Percentiles rank a stretch among this genome's conserved stretches.
phyloP scores from a whole-genome alignment of 352 stramenopile genomes.

The Lagenidium giganteum region DNA sequence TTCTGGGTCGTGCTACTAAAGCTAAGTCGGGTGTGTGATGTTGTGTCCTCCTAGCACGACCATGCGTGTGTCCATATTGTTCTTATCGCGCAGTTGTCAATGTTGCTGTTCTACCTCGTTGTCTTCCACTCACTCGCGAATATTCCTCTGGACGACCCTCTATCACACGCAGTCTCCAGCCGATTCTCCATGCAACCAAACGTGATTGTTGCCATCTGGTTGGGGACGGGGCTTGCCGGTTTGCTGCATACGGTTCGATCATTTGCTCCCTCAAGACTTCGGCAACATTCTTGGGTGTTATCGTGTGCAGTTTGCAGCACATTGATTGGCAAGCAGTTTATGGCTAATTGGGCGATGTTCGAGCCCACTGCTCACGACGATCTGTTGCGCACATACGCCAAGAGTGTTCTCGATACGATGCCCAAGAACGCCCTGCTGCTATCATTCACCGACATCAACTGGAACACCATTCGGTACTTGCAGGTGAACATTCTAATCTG shows the following conservation, averaged over 20 bases:
- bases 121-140: conserved; percentile 93
- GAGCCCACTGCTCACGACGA: conserved; percentile 10
- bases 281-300: too few relatives aligned
- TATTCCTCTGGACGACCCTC: conserved; percentile 76
- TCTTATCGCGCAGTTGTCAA: conserved; percentile 41
- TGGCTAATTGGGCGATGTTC: too few relatives aligned
- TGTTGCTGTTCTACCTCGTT: conserved; percentile 74
- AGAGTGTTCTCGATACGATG: conserved; percentile 37
- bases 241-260: conserved; percentile 2
- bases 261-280: not conserved
- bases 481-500: conserved; percentile 18
- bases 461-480: conserved; percentile 76
- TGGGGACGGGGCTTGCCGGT: conserved; percentile 67
- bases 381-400: conserved; percentile 28
- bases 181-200: conserved; percentile 91
- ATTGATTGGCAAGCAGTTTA: too few relatives aligned
- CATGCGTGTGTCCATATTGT: conserved; percentile 4
- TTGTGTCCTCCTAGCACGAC: conserved; percentile 1
- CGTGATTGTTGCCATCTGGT: conserved; percentile 75
- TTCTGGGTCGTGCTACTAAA: conserved; percentile 17
- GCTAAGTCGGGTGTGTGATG: conserved; percentile 2
- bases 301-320: too few relatives aligned
- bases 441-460: conserved; percentile 81
- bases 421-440: conserved; percentile 48
- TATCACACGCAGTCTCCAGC: conserved; percentile 87